These are phyloP conservation scores for Monilinia vaccinii-corymbosi DNA, from an alignment of 2,329 filamentous ascomycete species.

Conservation along the genomic window DNA sequence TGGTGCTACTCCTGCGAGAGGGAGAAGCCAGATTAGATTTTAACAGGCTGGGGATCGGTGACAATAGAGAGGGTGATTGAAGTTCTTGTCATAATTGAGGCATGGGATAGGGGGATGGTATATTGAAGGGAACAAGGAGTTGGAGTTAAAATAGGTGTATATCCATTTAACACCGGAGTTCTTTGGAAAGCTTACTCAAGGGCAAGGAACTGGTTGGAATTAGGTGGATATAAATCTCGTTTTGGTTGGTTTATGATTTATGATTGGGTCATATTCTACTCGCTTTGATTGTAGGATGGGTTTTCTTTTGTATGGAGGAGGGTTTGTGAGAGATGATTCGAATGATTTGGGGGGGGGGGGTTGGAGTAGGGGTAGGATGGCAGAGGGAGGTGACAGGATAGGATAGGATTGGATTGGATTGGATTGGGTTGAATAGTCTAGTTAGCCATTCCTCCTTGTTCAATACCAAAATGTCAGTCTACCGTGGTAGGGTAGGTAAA, in stretches of 20 bases:
- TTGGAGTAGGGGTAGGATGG: neutral
- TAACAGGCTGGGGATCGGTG: neutral
- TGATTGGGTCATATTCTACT: neutral
- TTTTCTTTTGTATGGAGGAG: neutral
- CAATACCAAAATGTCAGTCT: no score
- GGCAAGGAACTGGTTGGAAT: neutral
- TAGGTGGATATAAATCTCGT: neutral
- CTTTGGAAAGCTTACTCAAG: neutral
- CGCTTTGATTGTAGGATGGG: neutral
- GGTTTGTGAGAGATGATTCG: conserved; percentile 8
- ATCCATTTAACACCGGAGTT: conserved; percentile 1
- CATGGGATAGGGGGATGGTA: neutral
- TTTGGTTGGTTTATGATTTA: neutral
- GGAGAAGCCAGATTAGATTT: conserved; percentile 11
- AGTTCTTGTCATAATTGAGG: neutral
- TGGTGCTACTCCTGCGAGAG: conserved; percentile 20
- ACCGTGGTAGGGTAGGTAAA: no score
- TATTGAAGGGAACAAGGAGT: neutral
- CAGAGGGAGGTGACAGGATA: neutral
- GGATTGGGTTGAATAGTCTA: neutral
- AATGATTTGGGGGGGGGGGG: neutral
- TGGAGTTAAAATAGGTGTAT: neutral
- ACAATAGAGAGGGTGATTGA: neutral
- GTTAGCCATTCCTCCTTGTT: neutral
- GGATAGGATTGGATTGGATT: neutral